Evolutionary conservation across 2,329 filamentous ascomycete species (phyloP), one percentile per base, ranked within the genome.

Genomic region (Cadophora sp.): DNA sequence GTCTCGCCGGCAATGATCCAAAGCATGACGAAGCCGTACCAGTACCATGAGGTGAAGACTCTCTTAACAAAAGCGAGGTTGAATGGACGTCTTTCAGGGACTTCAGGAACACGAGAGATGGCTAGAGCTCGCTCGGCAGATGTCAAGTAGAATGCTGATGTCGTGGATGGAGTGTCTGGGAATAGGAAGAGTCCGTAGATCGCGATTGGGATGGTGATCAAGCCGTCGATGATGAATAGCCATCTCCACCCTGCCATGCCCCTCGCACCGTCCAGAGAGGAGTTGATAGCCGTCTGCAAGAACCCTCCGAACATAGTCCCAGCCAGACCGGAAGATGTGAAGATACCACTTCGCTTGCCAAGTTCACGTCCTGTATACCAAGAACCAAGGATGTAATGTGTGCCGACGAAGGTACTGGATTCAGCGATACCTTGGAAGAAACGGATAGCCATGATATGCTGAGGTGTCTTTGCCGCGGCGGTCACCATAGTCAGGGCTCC

Each of bases 1-100:
- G 88, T 89, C 74, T 92, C 89, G 36, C 89, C 89, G 0, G 89
- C 89, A 48, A 93, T 87, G 70, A 90, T 84, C 89, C 89, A 91
- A 0, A 91, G 83, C 4, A 86, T 74, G 1, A 87, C 83, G 71
- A 91, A 91, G 0, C 87, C 88, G 81, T 87, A 91, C 83, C 85
- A 90, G 72, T 89, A 84, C 84, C 85, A 89, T 0, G 85, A 88
- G 0, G 80, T 79, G 11, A 91, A 80, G 18, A 89, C 83, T 53
- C 82, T 83, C 68, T 83, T 86, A 27, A 83, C 71, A 70, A 91
- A 89, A 1, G 71, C 67, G 64, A 82, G 22, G 75, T 30, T 68
- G 83, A 14, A 87, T 74, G 1, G 83, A 80, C 1, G 78, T 77
- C 65, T 77, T 62, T 82, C 76, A 0, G 77, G 73, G 11, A 80